These are phyloP conservation scores for Epipyxis sp. DNA, from an alignment of 108 stramenopile genomes.

Conservation along the genomic window DNA sequence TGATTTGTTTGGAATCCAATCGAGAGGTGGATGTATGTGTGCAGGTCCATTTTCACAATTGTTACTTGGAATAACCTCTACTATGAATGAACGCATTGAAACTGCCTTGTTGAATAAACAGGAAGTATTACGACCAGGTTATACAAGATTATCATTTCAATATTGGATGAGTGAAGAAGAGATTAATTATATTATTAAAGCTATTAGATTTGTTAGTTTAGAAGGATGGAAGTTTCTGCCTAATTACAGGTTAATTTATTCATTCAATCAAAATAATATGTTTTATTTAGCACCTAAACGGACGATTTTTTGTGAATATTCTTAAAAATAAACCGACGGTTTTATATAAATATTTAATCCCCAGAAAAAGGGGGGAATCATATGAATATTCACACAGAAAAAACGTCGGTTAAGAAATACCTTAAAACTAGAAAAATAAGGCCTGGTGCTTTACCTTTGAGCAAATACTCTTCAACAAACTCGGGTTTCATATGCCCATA, in stretches of 20 bases:
- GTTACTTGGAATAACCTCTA: constrained; percentile 66
- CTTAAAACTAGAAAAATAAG: too few relatives aligned
- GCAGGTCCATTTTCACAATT: constrained; percentile 81
- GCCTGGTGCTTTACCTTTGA: too few relatives aligned
- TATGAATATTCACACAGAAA: too few relatives aligned
- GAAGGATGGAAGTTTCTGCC: constrained; percentile 82
- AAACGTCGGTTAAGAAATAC: too few relatives aligned
- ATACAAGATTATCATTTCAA: constrained; percentile 78
- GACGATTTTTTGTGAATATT: too few relatives aligned
- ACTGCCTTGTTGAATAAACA: constrained; percentile 70
- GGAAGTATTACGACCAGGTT: constrained; percentile 68
- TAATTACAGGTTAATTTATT: constrained; percentile 78
- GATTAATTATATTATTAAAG: constrained; percentile 78
- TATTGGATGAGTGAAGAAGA: constrained; percentile 68
- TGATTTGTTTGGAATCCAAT: constrained; percentile 97
- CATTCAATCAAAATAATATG: too few relatives aligned
- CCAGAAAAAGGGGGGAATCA: too few relatives aligned
- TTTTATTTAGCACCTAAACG: too few relatives aligned
- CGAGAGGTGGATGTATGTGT: constrained; percentile 74
- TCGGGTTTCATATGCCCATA: too few relatives aligned
- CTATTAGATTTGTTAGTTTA: constrained; percentile 79
- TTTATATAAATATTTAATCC: too few relatives aligned
- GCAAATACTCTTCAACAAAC: too few relatives aligned
- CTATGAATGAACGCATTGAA: constrained; percentile 69
- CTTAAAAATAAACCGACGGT: too few relatives aligned